phyloP scores from a whole-genome alignment of 2,329 filamentous ascomycete genomes.

The Coniochaeta sp. region DNA sequence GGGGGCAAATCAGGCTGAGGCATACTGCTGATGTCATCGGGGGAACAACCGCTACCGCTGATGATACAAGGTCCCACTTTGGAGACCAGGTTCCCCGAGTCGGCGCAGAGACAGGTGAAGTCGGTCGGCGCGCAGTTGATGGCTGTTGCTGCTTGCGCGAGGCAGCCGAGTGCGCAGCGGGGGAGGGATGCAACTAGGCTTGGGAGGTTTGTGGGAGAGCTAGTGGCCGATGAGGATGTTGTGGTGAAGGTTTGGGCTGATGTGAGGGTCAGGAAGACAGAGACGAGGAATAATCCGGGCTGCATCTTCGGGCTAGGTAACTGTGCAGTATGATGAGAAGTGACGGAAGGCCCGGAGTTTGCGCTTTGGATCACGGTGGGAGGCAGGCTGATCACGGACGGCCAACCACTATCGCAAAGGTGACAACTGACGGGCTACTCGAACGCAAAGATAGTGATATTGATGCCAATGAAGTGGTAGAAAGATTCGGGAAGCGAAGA shows the following conservation, averaged over 20 bases:
- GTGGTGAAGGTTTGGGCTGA: constrained; percentile 5
- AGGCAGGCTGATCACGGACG: no score
- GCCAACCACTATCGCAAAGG: no score
- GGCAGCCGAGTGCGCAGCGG: constrained; percentile 15
- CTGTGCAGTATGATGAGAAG: not conserved
- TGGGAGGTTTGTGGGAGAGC: constrained; percentile 8
- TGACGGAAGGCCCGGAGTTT: not conserved
- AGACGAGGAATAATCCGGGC: not conserved
- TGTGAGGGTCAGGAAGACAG: not conserved
- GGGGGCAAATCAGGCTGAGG: not conserved
- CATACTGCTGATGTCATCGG: constrained; percentile 2
- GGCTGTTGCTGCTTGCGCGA: constrained; percentile 8
- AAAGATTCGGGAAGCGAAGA: no score
- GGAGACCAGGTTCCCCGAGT: constrained; percentile 6
- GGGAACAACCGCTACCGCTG: constrained; percentile 1
- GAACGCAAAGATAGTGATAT: no score
- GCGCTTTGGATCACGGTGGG: no score
- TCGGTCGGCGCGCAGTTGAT: constrained; percentile 14
- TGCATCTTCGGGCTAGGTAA: not conserved
- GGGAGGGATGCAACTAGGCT: constrained; percentile 15
- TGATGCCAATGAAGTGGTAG: not conserved
- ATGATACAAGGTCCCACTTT: constrained; percentile 13
- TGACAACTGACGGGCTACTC: no score
- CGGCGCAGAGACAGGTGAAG: constrained; percentile 16
- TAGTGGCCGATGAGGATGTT: constrained; percentile 1